Percentiles rank a stretch among this genome's conserved stretches.
Evolutionary conservation across 2,329 filamentous ascomycete genomes (phyloP).

Genomic region (Colletotrichum noveboracense): DNA sequence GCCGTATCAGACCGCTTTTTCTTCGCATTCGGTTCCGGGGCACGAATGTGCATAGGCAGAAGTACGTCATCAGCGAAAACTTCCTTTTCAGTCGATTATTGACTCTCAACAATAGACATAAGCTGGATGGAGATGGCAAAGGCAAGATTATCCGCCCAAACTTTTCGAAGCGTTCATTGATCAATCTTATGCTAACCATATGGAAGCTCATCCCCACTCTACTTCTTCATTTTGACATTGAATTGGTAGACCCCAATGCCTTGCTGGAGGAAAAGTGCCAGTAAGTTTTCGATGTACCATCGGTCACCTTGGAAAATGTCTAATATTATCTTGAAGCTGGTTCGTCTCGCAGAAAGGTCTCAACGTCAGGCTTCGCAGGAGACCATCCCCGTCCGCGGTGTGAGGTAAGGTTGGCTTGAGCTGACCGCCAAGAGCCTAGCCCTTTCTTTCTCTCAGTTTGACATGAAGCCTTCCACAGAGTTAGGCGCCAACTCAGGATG

Average conservation of each 20-base stretch:
- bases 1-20: background rate
- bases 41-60: background rate
- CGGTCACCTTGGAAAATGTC: background rate
- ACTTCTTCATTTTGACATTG: slow-evolving; percentile 1
- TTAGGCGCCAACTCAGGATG: background rate
- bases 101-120: background rate
- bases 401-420: background rate
- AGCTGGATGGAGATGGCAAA: slow-evolving; percentile 21
- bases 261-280: background rate
- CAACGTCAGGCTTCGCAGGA: background rate
- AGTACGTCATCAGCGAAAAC: background rate
- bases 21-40: background rate
- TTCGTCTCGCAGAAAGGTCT: slow-evolving; percentile 1
- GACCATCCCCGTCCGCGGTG: background rate
- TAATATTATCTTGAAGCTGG: background rate
- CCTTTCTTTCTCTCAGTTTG: background rate
- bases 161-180: fast-evolving
- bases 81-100: background rate
- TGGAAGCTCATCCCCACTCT: background rate
- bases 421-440: background rate
- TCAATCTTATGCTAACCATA: background rate
- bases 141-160: background rate
- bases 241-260: background rate
- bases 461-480: background rate
- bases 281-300: background rate